Conservation (phyloP, 225 moss, liverwort and hornwort species). For the Bryoerythrophyllum caledonicum region DNA sequence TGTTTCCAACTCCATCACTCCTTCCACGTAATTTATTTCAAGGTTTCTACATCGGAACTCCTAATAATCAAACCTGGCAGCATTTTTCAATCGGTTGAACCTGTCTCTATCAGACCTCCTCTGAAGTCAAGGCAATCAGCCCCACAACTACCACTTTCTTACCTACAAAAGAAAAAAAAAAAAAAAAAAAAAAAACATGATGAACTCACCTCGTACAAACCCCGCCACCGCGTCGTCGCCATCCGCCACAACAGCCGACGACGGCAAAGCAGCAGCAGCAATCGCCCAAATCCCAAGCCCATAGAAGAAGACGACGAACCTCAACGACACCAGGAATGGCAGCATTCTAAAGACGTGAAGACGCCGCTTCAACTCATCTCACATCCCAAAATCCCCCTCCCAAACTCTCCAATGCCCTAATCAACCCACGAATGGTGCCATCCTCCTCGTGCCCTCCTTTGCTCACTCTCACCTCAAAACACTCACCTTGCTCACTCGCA, state of each 20-base stretch:
- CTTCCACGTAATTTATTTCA: background rate
- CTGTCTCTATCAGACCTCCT: background rate
- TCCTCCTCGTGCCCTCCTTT: no score
- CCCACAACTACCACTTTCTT: background rate
- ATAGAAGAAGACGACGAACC: conserved; percentile 34
- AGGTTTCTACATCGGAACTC: background rate
- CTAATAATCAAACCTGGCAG: background rate
- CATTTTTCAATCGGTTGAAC: background rate
- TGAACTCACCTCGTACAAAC: conserved; percentile 30
- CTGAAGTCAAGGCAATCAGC: background rate
- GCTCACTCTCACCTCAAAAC: no score
- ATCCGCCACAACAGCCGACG: conserved; percentile 28
- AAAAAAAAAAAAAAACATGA: no score
- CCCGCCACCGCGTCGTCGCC: conserved; percentile 18
- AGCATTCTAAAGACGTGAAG: conserved; percentile 33
- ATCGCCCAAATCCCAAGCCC: conserved; percentile 33
- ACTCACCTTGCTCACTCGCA: no score
- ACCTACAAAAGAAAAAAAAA: background rate
- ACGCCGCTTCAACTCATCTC: conserved; percentile 20
- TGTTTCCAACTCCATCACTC: background rate
- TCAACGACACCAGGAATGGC: conserved; percentile 30
- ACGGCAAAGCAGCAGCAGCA: background rate
- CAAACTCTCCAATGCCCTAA: conserved; percentile 15
- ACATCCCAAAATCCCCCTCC: conserved; percentile 5
- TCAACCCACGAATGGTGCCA: background rate